phyloP scores from a whole-genome alignment of 768 basidiomycete species.

The Cystobasidium ongulense region DNA sequence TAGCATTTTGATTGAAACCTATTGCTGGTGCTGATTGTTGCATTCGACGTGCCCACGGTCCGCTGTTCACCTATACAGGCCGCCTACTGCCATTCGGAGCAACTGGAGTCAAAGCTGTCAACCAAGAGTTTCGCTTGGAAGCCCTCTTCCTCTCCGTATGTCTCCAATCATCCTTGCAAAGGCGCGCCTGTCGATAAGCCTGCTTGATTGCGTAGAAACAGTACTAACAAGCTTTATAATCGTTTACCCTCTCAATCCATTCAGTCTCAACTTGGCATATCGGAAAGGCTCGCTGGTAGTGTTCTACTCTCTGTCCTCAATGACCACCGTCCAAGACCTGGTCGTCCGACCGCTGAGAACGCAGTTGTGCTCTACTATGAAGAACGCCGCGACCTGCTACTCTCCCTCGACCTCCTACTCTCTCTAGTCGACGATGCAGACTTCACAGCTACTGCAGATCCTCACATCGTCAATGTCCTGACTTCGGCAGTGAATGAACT shows the following conservation, averaged over 20 bases:
- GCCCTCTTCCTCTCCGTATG: constrained; percentile 60
- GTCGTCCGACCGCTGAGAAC: constrained; percentile 56
- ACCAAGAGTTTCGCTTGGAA: constrained; percentile 69
- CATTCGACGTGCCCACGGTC: no score
- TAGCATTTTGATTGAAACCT: background rate
- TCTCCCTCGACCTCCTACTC: constrained; percentile 62
- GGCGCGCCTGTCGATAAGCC: no score
- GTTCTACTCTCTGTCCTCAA: constrained; percentile 52
- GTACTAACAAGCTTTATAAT: background rate
- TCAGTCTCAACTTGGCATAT: constrained; percentile 62
- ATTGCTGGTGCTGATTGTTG: background rate
- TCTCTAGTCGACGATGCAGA: constrained; percentile 50
- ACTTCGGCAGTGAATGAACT: constrained; percentile 36
- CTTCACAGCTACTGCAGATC: constrained; percentile 61
- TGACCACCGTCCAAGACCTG: constrained; percentile 60
- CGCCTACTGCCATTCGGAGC: constrained; percentile 44
- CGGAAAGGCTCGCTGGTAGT: constrained; percentile 66
- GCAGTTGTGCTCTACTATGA: constrained; percentile 62
- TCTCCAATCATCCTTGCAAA: background rate
- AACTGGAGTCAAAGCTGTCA: constrained; percentile 63
- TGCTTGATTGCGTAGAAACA: no score
- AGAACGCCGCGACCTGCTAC: constrained; percentile 61
- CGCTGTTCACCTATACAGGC: constrained; percentile 20
- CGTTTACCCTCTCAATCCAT: background rate
- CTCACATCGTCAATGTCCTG: constrained; percentile 40